Evolutionary conservation across 345 rosid species (phyloP).

Genomic region (Eucalyptus sp.): DNA sequence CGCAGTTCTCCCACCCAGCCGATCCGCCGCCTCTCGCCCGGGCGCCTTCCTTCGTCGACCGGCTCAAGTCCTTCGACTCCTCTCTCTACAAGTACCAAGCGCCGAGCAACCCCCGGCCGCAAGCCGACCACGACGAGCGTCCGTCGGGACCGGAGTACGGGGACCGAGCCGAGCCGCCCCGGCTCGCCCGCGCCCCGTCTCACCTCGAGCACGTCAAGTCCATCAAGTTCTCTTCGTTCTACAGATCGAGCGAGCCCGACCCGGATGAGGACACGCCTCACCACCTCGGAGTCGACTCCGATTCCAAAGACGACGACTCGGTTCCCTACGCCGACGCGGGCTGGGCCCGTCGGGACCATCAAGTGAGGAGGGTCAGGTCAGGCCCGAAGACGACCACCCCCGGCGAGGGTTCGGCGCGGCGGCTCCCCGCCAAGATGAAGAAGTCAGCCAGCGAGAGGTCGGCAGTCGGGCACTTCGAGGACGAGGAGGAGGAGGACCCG

Average conservation of each 20-base stretch:
- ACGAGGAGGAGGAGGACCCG: slow-evolving; percentile 1
- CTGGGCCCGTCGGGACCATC: background rate
- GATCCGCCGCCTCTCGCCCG: slow-evolving; percentile 10
- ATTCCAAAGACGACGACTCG: background rate
- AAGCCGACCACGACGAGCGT: background rate
- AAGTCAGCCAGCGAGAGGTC: slow-evolving; percentile 60
- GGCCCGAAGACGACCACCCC: slow-evolving; percentile 6
- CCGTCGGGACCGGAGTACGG: background rate
- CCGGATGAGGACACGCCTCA: background rate
- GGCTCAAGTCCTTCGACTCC: slow-evolving; percentile 38
- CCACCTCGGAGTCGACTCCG: background rate
- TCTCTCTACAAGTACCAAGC: slow-evolving; percentile 14
- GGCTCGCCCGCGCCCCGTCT: slow-evolving; percentile 35
- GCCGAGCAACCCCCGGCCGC: background rate
- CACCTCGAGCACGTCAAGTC: slow-evolving; percentile 38
- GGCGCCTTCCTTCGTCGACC: slow-evolving; percentile 42
- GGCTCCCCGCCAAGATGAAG: slow-evolving; percentile 28
- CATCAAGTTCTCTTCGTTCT: slow-evolving; percentile 19
- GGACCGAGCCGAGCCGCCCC: background rate
- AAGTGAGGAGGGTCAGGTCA: slow-evolving; percentile 26
- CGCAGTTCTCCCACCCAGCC: background rate
- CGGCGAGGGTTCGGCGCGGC: background rate
- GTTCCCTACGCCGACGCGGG: background rate
- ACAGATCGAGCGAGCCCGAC: slow-evolving; percentile 18
- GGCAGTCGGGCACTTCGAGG: background rate